These are phyloP conservation scores for Penicillium paxilli DNA, from an alignment of 495 filamentous ascomycete genomes.

Conservation along the genomic window DNA sequence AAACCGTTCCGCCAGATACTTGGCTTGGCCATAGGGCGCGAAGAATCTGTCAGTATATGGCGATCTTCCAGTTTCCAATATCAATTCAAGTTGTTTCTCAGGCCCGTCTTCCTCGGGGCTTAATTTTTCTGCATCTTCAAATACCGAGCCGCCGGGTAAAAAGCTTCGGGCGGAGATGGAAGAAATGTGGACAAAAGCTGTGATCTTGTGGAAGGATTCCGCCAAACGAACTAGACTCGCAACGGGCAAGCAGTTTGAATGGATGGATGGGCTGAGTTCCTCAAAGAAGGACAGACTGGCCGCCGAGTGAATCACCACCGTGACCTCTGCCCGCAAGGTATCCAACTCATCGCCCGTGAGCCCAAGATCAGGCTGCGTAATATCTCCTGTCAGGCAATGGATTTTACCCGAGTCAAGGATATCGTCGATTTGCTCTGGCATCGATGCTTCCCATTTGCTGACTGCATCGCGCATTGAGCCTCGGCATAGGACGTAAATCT, in stretches of 20 bases:
- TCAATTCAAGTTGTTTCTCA: background rate
- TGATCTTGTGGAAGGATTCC: conserved; percentile 7
- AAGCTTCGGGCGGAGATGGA: conserved; percentile 11
- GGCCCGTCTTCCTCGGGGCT: background rate
- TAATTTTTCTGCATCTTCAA: conserved; percentile 7
- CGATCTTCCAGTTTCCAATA: no score
- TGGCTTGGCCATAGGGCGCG: no score
- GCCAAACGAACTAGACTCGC: background rate
- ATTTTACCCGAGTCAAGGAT: conserved; percentile 20
- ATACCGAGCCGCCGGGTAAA: conserved; percentile 9
- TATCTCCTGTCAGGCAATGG: conserved; percentile 16
- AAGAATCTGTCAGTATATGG: no score
- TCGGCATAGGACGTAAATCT: conserved; percentile 18
- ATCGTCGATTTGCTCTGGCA: conserved; percentile 20
- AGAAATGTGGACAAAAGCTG: conserved; percentile 16
- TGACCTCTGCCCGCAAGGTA: no score
- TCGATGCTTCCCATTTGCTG: conserved; percentile 12
- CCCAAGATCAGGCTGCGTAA: no score
- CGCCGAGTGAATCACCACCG: conserved; percentile 14
- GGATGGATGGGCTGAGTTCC: conserved; percentile 4
- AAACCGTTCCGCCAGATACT: no score
- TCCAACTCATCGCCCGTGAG: no score
- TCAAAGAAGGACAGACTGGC: conserved; percentile 16
- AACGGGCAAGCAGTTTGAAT: conserved; percentile 12
- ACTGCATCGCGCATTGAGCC: conserved; percentile 11